Base-by-base conservation (phyloP, 2,329 filamentous ascomycete species). In the Dichotomopilus funicola region DNA sequence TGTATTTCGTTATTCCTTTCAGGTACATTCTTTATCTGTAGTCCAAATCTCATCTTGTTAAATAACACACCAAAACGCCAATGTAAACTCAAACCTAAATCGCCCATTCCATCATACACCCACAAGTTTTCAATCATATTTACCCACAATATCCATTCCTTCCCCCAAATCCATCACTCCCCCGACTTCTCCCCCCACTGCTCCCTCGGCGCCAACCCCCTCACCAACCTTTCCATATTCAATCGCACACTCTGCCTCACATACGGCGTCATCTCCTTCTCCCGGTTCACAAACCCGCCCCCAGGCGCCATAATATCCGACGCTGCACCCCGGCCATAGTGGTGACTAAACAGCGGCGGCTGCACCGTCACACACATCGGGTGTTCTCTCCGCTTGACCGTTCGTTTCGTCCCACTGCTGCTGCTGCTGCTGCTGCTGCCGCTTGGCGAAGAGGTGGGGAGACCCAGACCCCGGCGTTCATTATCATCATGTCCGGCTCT, bases 301-400 rank as follows among this genome's bases (percentile, higher is more conserved):
- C 66, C 66, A 0, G 63, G 62, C 0, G 63, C 62, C 36, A 59
- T 62, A 31, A 68, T 68, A 48, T 68, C 64, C 11, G 66, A 67
- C 7, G 57, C 60, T 2, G 56, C 60, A 12, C 63, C 63, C 27
- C 58, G 62, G 0, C 62, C 62, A 51, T 60, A 66, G 13, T 63
- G 61, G 27, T 68, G 66, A 45, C 61, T 66, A 37, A 67, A 67
- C 13, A 67, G 54, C 33, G 66, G 66, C 40, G 66, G 66, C 51
- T 66, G 64, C n/a, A 66, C 64, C 5, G 66, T 67, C 10, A 68
- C 53, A 40, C 66, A 68, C 2, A 62, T 55, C 1, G 66, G 60
- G 19, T 27, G 19, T 31, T 5, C 34, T 12, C 44, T 46, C 40
- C n/a, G 36, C 13, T 40, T 9, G 6, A 27, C 19, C 19, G 19